Percentiles rank a stretch among this genome's conserved stretches.
These are phyloP conservation scores for Paspalum notatum DNA, from an alignment of 176 grass and related monocot genomes.

Conservation along the genomic window DNA sequence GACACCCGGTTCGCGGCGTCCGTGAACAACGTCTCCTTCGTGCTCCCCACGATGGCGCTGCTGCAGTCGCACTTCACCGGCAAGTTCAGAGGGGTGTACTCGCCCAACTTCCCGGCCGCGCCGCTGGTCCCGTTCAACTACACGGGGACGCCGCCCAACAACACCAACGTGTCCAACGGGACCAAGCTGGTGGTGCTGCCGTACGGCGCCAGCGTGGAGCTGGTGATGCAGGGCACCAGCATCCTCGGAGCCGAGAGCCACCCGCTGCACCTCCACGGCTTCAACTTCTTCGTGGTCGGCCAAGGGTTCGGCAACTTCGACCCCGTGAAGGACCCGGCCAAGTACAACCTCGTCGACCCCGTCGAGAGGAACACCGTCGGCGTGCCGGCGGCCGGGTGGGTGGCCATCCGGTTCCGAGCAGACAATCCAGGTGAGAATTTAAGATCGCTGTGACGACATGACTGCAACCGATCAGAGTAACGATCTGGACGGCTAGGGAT, in stretches of 20 bases:
- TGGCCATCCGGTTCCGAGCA: conserved; percentile 67
- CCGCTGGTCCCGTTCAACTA: conserved; percentile 71
- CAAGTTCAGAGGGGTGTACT: conserved; percentile 55
- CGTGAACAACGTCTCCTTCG: conserved; percentile 72
- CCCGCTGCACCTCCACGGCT: conserved; percentile 76
- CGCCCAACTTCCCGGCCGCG: conserved; percentile 49
- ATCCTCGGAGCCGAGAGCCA: conserved; percentile 67
- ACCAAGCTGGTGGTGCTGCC: conserved; percentile 63
- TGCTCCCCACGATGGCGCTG: conserved; percentile 57
- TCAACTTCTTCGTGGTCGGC: conserved; percentile 73
- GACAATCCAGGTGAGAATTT: conserved; percentile 61
- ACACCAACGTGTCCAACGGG: conserved; percentile 60
- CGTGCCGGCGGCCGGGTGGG: conserved; percentile 64
- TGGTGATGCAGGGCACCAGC: conserved; percentile 72
- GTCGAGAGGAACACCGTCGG: conserved; percentile 69
- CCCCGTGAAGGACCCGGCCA: conserved; percentile 41
- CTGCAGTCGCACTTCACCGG: conserved; percentile 74
- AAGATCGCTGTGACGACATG: neutral
- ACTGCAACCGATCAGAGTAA: neutral
- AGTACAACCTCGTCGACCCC: conserved; percentile 81
- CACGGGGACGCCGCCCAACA: conserved; percentile 64
- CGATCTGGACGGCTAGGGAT: neutral
- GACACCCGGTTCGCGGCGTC: conserved; percentile 49
- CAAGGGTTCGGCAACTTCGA: conserved; percentile 78
- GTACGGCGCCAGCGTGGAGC: conserved; percentile 54